Percentiles rank a stretch among this genome's conserved stretches.
Conservation (phyloP, 441 rosid genomes). For the Adansonia madagascariensis region DNA sequence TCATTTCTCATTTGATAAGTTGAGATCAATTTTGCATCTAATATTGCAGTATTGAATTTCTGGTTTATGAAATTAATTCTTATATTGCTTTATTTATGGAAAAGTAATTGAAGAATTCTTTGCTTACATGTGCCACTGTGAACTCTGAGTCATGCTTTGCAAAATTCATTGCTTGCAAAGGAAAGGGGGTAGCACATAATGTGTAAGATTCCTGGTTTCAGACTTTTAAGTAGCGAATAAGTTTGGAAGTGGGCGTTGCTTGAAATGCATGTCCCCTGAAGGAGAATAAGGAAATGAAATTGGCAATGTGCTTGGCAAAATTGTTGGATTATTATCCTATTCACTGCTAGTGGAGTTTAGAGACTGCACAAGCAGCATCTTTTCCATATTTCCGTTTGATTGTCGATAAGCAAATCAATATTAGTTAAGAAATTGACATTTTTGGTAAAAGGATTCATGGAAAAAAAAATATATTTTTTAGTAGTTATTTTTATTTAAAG, state of each 20-base stretch:
- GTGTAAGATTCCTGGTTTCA: not conserved
- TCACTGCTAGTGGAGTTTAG: no score
- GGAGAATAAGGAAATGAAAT: not conserved
- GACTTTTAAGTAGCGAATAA: not conserved
- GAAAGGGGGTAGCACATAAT: not conserved
- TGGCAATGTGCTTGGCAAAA: not conserved
- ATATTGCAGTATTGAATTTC: not conserved
- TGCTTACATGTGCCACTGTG: not conserved
- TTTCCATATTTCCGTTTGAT: not conserved
- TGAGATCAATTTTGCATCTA: not conserved
- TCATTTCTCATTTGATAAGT: constrained; percentile 6
- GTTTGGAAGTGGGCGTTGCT: not conserved
- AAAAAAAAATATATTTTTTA: not conserved
- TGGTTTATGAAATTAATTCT: no score
- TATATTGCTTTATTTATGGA: no score
- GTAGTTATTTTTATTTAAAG: not conserved
- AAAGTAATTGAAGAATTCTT: not conserved
- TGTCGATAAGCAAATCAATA: not conserved
- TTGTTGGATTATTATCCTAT: no score
- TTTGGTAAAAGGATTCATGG: not conserved
- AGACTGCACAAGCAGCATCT: not conserved
- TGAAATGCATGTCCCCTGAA: not conserved
- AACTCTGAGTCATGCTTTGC: constrained; percentile 5
- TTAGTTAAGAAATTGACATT: not conserved
- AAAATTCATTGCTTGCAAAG: not conserved